A percentile compares a stretch with the other conserved stretches of the same genome.
Evolutionary conservation across 352 stramenopile genomes (phyloP).

Genomic region (Aphanomyces invadans): DNA sequence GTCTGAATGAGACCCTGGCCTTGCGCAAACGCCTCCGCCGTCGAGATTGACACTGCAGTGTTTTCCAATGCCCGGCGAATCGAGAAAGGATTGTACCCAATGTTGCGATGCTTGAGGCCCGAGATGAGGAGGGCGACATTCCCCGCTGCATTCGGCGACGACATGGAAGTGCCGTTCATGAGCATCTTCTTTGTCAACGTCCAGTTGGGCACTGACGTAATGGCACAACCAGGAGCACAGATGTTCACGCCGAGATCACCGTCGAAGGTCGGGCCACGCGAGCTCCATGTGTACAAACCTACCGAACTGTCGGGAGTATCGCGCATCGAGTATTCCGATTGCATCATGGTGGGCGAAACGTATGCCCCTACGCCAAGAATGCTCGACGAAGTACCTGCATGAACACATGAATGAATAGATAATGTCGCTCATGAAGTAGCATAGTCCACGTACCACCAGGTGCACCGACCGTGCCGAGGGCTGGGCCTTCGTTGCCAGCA

Average conservation of each 20-base stretch:
- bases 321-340: conserved; percentile 85
- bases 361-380: conserved; percentile 92
- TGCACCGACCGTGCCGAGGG: conserved; percentile 88
- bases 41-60: conserved; percentile 55
- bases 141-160: conserved; percentile 89
- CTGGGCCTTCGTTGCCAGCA: conserved; percentile 95
- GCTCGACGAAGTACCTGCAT: conserved; percentile 54
- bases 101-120: conserved; percentile 69
- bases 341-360: conserved; percentile 93
- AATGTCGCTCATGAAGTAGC: neutral
- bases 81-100: conserved; percentile 81
- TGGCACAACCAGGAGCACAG: conserved; percentile 90
- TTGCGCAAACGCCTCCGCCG: conserved; percentile 66
- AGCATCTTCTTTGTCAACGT: conserved; percentile 93
- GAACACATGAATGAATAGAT: neutral
- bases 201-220: conserved; percentile 91
- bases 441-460: conserved; percentile 59
- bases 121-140: conserved; percentile 91
- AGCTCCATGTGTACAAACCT: conserved; percentile 89
- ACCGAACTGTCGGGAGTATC: conserved; percentile 24
- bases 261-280: conserved; percentile 87
- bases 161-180: conserved; percentile 98
- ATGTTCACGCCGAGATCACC: conserved; percentile 88
- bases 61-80: conserved; percentile 85
- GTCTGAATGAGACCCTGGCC: conserved; percentile 78